Base-by-base conservation (phyloP, 2,329 filamentous ascomycete species). In the Ophiostoma piceae region DNA sequence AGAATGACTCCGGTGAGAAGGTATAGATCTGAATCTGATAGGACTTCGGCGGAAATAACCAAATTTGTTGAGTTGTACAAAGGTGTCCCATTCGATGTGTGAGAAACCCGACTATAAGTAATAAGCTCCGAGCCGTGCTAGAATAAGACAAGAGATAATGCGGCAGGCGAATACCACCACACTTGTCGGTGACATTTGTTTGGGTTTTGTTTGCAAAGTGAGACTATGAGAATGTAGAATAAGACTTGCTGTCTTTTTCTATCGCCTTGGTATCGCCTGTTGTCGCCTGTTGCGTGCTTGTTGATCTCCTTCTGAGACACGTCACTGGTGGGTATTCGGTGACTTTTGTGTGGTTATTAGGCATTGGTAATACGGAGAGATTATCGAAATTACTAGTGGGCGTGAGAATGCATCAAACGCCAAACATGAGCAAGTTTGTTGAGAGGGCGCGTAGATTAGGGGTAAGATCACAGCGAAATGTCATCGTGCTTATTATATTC, bases 361-460 rank as follows among this genome's bases (percentile, higher is more conserved):
- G 51, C 12, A 57, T 57, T 57, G 51, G 51, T 57, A 57, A 57
- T 57, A 57, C 51, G 51, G 51, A 29, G 22, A 57, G 51, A 57
- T 57, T 26, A 57, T 4, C 1, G 22, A 57, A 22, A 57, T 57
- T 26, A 57, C n/a, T 57, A 57, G 51, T 26, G 22, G 3, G 51
- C 22, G 51, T 57, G 43, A 14, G 51, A 57, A 29, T 57, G 51
- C 39, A 41, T 12, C 11, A 41, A 14, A 41, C 39, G 12, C 9
- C 39, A 14, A 26, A 57, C 51, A 3, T 5, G 51, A 57, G n/a
- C 19, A 57, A 57, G 51, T 57, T 19, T 26, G 12, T 11, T 19
- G 5, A 29, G 22, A 26, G n/a, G 22, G n/a, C 51, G 22, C 51
- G 3, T 3, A 26, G 16, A n/a, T 14, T n/a, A 47, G 0, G 43